Base-by-base conservation (phyloP, 805 yeast species). In the Saccharomyces mikatae region DNA sequence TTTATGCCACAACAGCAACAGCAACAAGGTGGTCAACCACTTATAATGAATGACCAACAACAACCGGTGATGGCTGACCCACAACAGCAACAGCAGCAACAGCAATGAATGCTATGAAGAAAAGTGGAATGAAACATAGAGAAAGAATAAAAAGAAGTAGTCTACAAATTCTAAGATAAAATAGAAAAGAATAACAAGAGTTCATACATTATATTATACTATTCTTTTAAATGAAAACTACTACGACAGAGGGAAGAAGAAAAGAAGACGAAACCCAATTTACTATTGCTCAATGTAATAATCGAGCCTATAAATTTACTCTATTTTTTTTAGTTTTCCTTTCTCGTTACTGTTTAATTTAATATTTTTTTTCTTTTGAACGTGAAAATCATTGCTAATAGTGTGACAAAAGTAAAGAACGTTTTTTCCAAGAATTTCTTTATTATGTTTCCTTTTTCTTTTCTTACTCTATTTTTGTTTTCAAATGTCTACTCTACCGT, bases 1-100 rank as follows among this genome's bases (percentile, higher is more conserved):
- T 70, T 68, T 52, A 62, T 68, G 52, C 72, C 69, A 56, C 59
- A 58, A 47, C 65, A 51, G 53, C 62, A 54, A 26, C 62, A 58
- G 55, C 61, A 55, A 47, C 60, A 58, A 50, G 57, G 52, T 32
- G 56, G 30, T 31, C 55, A 48, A 26, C 57, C 51, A 21, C 54
- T 50, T 22, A 54, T 56, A 57, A 52, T 59, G 52, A 31, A 32
- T 46, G 29, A 22, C 29, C 50, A 36, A 36, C 51, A 41, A 26
- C 51, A 51, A 48, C 53, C 49, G 30, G 27, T 46, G 28, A 47
- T 47, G 17, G 27, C 31, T 21, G 48, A 55, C 46, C 47, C 32
- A 54, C 44, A 52, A 50, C 49, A 49, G 51, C 46, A 27, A 46
- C 21, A 28, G 36, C 41, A 26, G 47, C 52, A 50, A 50, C 57